These are phyloP conservation scores for Luffa aegyptiaca DNA, from an alignment of 306 rosid species.

Conservation along the genomic window DNA sequence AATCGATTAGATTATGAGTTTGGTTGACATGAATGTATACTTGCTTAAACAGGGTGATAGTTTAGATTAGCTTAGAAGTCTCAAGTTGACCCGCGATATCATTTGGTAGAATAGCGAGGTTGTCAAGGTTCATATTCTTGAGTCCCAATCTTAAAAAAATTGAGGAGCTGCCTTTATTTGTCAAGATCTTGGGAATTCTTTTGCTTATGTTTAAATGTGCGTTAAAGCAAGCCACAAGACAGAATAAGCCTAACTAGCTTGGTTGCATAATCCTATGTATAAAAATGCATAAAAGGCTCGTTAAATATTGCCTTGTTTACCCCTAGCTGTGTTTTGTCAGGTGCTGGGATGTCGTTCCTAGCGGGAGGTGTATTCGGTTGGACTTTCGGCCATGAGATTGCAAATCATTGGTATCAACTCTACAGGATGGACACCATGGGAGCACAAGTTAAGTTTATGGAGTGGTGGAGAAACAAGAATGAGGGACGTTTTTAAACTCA, in stretches of 20 bases:
- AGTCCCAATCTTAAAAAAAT: not conserved
- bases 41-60: not conserved
- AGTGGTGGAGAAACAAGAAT: conserved; percentile 69
- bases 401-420: conserved; percentile 66
- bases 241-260: not conserved
- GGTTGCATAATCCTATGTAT: not conserved
- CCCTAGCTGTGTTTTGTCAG: conserved; percentile 22
- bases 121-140: not conserved
- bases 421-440: conserved; percentile 73
- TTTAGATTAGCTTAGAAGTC: not conserved
- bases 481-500: conserved; percentile 27
- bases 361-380: conserved; percentile 69
- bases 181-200: not conserved
- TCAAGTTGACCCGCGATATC: not conserved
- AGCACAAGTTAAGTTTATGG: conserved; percentile 66
- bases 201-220: not conserved
- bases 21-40: not conserved
- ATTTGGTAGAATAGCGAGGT: not conserved
- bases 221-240: not conserved
- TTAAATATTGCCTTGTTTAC: not conserved
- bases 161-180: not conserved
- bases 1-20: not conserved
- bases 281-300: not conserved
- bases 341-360: conserved; percentile 59
- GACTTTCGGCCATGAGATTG: conserved; percentile 63